phyloP scores from a whole-genome alignment of 2,329 filamentous ascomycete genomes.

The Dothistroma septosporum region DNA sequence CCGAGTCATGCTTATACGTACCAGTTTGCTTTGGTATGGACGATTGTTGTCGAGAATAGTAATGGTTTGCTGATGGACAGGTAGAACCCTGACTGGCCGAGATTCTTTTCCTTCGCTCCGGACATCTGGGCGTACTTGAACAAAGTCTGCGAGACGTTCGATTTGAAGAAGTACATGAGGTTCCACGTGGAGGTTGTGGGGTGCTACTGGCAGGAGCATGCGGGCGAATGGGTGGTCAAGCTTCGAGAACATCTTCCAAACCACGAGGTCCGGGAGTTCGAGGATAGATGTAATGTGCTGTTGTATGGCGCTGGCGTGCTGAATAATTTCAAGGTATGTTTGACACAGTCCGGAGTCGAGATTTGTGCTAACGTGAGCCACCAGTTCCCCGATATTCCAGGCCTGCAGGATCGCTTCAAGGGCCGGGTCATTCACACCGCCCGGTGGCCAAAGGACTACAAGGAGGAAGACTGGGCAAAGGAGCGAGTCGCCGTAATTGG shows the following conservation, averaged over 20 bases:
- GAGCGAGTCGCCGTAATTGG: constrained; percentile 4
- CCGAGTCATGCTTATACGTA: constrained; percentile 5
- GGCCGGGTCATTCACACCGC: constrained; percentile 42
- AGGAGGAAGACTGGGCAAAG: constrained; percentile 28
- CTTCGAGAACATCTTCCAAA: neutral
- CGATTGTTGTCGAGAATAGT: neutral
- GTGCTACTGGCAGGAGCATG: constrained; percentile 7
- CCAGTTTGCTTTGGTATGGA: constrained; percentile 1
- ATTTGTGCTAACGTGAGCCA: neutral
- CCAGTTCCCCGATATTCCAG: constrained; percentile 39
- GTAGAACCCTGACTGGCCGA: constrained; percentile 9
- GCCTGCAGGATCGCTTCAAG: constrained; percentile 38
- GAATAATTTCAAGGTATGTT: constrained; percentile 37
- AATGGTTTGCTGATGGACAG: neutral
- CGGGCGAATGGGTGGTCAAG: constrained; percentile 6
- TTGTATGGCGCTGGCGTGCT: constrained; percentile 39
- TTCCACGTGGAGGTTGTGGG: neutral
- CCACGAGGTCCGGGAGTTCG: neutral
- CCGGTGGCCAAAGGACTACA: constrained; percentile 31
- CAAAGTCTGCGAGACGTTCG: constrained; percentile 7
- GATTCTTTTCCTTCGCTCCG: neutral
- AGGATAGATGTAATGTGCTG: neutral
- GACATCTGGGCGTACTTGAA: constrained; percentile 6
- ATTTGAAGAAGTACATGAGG: constrained; percentile 4
- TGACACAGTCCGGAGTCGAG: neutral